Conservation (phyloP, 352 stramenopile species). For the Phytophthora europaea region DNA sequence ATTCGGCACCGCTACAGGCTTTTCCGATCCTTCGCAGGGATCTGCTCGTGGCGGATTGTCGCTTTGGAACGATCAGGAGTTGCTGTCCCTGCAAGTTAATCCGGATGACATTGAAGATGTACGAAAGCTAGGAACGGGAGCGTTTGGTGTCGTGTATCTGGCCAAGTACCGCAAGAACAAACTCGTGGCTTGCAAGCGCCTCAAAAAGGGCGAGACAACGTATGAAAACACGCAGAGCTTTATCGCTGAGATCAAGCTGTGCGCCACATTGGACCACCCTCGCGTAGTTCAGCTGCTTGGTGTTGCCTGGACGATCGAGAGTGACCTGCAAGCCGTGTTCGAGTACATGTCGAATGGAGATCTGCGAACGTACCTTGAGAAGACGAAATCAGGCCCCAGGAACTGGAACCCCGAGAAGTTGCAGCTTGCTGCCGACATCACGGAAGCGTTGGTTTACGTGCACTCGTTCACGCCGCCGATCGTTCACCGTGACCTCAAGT, state of each 20-base stretch:
- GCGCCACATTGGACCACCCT: conserved; percentile 56
- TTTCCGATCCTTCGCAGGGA: conserved; percentile 1
- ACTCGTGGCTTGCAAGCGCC: conserved; percentile 58
- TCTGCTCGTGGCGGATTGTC: conserved; percentile 28
- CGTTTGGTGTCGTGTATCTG: conserved; percentile 55
- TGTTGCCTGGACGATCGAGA: conserved; percentile 66
- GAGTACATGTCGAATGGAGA: conserved; percentile 77
- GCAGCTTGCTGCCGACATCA: conserved; percentile 63
- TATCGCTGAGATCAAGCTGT: conserved; percentile 68
- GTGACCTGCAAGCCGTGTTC: conserved; percentile 66
- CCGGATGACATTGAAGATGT: conserved; percentile 61
- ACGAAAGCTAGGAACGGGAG: conserved; percentile 42
- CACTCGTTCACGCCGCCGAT: conserved; percentile 72
- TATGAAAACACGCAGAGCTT: conserved; percentile 57
- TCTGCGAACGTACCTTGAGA: conserved; percentile 49
- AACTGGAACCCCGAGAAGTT: conserved; percentile 61
- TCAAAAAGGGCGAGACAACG: conserved; percentile 52
- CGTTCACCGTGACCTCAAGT: conserved; percentile 72
- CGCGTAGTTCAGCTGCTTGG: conserved; percentile 62
- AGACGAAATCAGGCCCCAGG: conserved; percentile 9
- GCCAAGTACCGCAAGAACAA: conserved; percentile 50
- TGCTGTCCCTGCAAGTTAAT: conserved; percentile 63
- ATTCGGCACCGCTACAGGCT: conserved; percentile 27
- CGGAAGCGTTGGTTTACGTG: conserved; percentile 74
- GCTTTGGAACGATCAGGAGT: conserved; percentile 58